Base-by-base conservation (phyloP, 2,329 filamentous ascomycete species). In the Pseudocercospora pini-densiflorae region DNA sequence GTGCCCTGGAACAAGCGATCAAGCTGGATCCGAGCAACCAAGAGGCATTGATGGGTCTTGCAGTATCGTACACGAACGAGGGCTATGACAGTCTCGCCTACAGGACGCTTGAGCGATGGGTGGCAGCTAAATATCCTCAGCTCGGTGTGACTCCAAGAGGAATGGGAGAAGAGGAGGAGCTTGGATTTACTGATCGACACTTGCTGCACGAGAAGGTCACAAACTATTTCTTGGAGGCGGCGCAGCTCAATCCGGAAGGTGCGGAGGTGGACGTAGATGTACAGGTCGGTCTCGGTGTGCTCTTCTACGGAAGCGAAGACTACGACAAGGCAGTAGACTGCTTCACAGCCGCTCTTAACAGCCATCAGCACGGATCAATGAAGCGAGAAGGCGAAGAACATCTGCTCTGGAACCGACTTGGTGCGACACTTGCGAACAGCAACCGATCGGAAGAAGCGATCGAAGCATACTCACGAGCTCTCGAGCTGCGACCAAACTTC, bases 321-420 rank as follows among this genome's bases (percentile, higher is more conserved):
- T 98, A 97, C 82, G 92, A 95, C 78, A 99, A 99, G 83, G 95
- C 95, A 0, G 94, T 99, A 43, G 95, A 99, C 83, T 99, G 96
- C 84, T 99, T 99, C 87, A 92, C 91, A 63, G 90, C 94, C 0
- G 94, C 96, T 0, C 88, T 99, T 24, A 92, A 92, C 66, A 92
- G 89, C 24, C 93, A 92, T 0, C 93, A 97, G 79, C 87, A 89
- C 40, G 95, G 95, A 65, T 88, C 88, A 8, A 91, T 89, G 66
- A 98, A 97, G 81, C 90, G 92, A 69, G 88, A 89, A 74, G 90
- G 91, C 75, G 93, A 97, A 80, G 84, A 97, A 1, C 95, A 98
- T 77, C 88, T 99, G 21, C 89, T 99, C 31, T 99, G 95, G 95
- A 99, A 99, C 83, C 89, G 95, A 2, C 89, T 99, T 0, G 95